Base-by-base conservation (phyloP, 2,329 filamentous ascomycete genomes). In the Aspergillaceae sp. region DNA sequence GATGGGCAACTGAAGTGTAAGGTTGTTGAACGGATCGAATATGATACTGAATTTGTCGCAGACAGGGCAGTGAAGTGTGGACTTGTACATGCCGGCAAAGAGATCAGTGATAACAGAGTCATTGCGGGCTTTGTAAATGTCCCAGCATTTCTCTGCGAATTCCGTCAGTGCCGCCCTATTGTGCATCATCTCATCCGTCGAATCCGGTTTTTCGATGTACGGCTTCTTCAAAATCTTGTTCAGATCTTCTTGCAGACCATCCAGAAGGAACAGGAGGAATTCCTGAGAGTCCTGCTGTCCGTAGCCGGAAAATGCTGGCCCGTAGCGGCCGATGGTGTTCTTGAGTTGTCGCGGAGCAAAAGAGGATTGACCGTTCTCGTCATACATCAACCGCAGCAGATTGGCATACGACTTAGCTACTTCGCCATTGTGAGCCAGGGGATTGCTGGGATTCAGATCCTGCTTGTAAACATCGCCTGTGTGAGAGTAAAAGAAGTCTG, bases 11-110 rank as follows among this genome's bases (percentile, higher is more conserved):
- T 94, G 92, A 27, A 98, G 73, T 0, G 92, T 96, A 48, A 98
- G 71, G 54, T 94, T 92, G 66, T 89, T 96, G 74, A 94, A 98
- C 0, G 92, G 92, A 63, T 98, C 92, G 61, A 98, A 98, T 0
- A 92, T 97, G 58, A 98, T 95, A 77, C 90, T 96, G 67, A 97
- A 86, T 70, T 97, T 98, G 56, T 84, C 78, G 65, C 92, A 98
- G 5, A 78, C 79, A 0, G 92, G 92, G 61, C 92, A 98, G 52
- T 92, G 84, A 52, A 98, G 78, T 0, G 91, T 97, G 40, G 94
- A 97, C 71, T 97, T 96, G 77, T 97, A 98, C 77, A 97, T 88
- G 52, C 92, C 92, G 26, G 88, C 94, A 66, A 98, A 98, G 7
- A 98, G 76, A 62, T 98, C 92, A 47, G 88, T 91, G 54, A 96